Conservation (phyloP, 2,329 filamentous ascomycete genomes). For the Fusarium sublunatum region DNA sequence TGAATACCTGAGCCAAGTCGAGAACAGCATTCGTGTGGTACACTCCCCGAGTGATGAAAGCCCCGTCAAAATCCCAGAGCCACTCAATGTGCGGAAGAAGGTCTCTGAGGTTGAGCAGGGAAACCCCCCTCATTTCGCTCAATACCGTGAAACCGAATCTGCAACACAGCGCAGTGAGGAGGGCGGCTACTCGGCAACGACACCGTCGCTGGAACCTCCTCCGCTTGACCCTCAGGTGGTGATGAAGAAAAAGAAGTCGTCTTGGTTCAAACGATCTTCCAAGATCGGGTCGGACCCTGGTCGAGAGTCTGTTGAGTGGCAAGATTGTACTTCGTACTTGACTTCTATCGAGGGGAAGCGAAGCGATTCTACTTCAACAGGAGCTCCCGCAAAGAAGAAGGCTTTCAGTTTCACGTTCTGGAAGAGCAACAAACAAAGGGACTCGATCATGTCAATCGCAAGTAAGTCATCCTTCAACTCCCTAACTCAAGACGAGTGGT, state of each 20-base stretch:
- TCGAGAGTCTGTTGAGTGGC: slow-evolving; percentile 44
- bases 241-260: slow-evolving; percentile 58
- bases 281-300: slow-evolving; percentile 49
- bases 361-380: slow-evolving; percentile 42
- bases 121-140: slow-evolving; percentile 33
- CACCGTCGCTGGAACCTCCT: slow-evolving; percentile 27
- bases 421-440: slow-evolving; percentile 61
- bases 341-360: slow-evolving; percentile 43
- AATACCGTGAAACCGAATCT: slow-evolving; percentile 28
- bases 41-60: slow-evolving; percentile 57
- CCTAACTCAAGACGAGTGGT: not conserved
- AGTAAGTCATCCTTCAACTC: slow-evolving; percentile 50
- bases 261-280: slow-evolving; percentile 64
- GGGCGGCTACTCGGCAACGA: slow-evolving; percentile 9
- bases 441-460: slow-evolving; percentile 58
- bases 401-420: slow-evolving; percentile 66
- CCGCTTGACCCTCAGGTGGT: slow-evolving; percentile 31
- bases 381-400: slow-evolving; percentile 59
- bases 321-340: slow-evolving; percentile 43
- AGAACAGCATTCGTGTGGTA: slow-evolving; percentile 68
- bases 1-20: slow-evolving; percentile 59
- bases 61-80: slow-evolving; percentile 51
- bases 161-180: slow-evolving; percentile 12
- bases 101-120: slow-evolving; percentile 39
- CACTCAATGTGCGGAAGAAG: slow-evolving; percentile 58